These are phyloP conservation scores for Tilletiopsis washingtonensis DNA, from an alignment of 1,284 basidiomycete genomes.

Conservation along the genomic window DNA sequence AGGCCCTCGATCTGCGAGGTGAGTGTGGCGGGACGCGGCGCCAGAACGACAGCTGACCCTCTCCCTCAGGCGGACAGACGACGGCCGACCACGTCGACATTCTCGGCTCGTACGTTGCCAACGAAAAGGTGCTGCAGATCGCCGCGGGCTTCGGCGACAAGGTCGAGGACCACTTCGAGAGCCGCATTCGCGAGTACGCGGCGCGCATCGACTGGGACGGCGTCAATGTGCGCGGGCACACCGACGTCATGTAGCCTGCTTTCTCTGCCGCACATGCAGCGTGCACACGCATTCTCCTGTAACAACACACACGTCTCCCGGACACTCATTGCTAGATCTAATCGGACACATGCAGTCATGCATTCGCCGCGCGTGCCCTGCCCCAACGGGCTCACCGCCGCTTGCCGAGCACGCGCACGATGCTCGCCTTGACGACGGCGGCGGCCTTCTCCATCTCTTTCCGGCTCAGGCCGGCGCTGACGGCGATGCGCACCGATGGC, in stretches of 20 bases:
- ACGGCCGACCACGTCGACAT: conserved; percentile 71
- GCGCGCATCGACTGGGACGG: conserved; percentile 23
- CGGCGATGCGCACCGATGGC: conserved; percentile 78
- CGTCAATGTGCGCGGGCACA: too few species aligned
- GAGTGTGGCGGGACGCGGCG: too few species aligned
- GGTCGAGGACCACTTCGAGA: conserved; percentile 62
- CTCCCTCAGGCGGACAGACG: too few species aligned
- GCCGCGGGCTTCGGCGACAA: conserved; percentile 57
- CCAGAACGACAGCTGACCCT: too few species aligned
- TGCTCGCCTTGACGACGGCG: conserved; percentile 63
- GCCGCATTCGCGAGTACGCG: conserved; percentile 57
- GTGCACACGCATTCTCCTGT: too few species aligned
- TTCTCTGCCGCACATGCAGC: too few species aligned
- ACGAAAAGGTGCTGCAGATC: conserved; percentile 82
- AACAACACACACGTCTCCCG: too few species aligned
- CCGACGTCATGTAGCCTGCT: too few species aligned
- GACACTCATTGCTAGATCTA: too few species aligned
- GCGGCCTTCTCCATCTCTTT: conserved; percentile 89
- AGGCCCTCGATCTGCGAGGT: conserved; percentile 69
- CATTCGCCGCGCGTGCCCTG: too few species aligned
- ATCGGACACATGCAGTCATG: too few species aligned
- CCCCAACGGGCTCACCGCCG: too few species aligned
- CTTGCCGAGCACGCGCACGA: conserved; percentile 60
- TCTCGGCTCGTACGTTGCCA: conserved; percentile 74
- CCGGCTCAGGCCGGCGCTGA: conserved; percentile 67